A percentile compares a stretch with the other conserved stretches of the same genome.
Conservation (phyloP, 345 rosid species). For the Theobroma cacao region DNA sequence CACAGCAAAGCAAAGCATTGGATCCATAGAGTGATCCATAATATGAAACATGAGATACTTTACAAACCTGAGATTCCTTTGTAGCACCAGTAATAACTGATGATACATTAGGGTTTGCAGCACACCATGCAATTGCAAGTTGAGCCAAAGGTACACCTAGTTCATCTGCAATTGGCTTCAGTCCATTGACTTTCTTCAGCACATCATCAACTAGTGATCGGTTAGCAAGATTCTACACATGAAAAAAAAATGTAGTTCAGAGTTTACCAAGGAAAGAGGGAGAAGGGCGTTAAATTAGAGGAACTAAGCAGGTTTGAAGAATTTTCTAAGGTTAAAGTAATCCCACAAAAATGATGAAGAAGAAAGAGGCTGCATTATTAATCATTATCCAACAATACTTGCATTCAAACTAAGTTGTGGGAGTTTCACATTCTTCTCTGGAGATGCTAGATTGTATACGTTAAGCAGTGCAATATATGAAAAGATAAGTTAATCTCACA, state of each 20-base stretch:
- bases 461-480: background rate
- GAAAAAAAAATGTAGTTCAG: constrained; percentile 12
- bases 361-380: background rate
- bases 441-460: background rate
- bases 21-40: background rate
- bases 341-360: background rate
- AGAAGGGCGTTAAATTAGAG: background rate
- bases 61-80: constrained; percentile 82
- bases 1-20: background rate
- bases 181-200: constrained; percentile 82
- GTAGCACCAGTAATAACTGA: constrained; percentile 97
- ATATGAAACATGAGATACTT: background rate
- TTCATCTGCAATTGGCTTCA: constrained; percentile 98
- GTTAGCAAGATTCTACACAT: constrained; percentile 76
- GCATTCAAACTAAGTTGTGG: background rate
- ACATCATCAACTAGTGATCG: constrained; percentile 91
- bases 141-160: constrained; percentile 93
- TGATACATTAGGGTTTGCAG: constrained; percentile 91
- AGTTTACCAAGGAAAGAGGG: background rate
- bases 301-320: background rate
- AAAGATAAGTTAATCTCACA: too few species aligned
- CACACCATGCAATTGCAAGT: constrained; percentile 99
- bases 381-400: background rate
- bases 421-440: background rate
- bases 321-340: background rate